Evolutionary conservation across 345 rosid genomes (phyloP).

Genomic region (Trapa incisa): DNA sequence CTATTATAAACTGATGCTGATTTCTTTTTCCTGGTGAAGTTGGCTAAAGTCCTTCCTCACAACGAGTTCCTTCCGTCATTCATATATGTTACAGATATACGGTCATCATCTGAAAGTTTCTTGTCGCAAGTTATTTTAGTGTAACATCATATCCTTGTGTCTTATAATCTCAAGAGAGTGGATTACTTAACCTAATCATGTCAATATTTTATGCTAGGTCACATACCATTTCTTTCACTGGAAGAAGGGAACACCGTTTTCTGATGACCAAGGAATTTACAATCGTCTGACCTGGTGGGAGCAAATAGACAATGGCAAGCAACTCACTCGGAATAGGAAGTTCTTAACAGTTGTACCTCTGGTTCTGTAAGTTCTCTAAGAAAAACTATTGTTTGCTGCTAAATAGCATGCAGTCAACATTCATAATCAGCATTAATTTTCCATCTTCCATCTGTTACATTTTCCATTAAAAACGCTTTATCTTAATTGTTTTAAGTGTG

Average conservation of each 20-base stretch:
- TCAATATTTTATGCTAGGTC: conserved; percentile 29
- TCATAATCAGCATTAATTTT: not conserved
- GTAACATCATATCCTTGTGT: not conserved
- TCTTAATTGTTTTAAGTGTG: not conserved
- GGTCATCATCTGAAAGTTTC: not conserved
- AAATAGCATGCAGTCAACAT: not conserved
- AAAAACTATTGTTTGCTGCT: not conserved
- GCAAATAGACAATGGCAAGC: conserved; percentile 89
- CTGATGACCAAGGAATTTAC: conserved; percentile 96
- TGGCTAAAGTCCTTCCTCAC: not conserved
- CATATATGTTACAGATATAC: not conserved
- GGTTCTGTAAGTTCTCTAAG: conserved; percentile 54
- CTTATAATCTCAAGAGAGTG: not conserved
- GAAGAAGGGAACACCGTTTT: conserved; percentile 98
- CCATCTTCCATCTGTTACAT: not conserved
- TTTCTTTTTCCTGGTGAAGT: not conserved
- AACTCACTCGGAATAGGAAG: conserved; percentile 90
- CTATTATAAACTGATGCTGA: not conserved
- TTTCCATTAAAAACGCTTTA: not conserved
- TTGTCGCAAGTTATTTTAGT: not conserved
- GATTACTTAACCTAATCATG: not conserved
- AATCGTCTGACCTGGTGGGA: conserved; percentile 98
- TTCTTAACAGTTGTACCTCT: conserved; percentile 90
- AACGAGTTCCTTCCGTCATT: not conserved
- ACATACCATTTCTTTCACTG: conserved; percentile 96